Conservation (phyloP, 768 basidiomycete species). For the Dioszegia hungarica region DNA sequence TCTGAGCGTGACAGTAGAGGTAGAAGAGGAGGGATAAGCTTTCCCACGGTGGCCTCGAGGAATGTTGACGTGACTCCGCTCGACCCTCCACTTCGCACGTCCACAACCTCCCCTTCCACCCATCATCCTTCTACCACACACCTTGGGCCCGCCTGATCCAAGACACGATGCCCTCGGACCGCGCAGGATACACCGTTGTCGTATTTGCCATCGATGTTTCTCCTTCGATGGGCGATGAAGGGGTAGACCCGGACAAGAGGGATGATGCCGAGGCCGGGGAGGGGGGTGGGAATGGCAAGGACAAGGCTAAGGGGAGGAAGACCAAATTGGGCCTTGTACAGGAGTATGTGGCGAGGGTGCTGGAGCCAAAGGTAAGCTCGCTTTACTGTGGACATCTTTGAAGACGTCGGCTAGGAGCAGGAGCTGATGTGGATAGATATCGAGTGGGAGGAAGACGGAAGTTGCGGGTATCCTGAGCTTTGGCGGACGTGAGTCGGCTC, state of each 20-base stretch:
- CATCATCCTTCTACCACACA: background rate
- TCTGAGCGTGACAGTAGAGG: background rate
- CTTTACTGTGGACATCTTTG: background rate
- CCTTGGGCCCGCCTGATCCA: background rate
- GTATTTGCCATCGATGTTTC: slow-evolving; percentile 82
- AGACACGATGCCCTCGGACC: slow-evolving; percentile 25
- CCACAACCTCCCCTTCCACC: background rate
- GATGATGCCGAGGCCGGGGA: slow-evolving; percentile 53
- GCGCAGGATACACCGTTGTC: slow-evolving; percentile 45
- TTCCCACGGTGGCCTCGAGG: background rate
- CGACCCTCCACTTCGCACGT: slow-evolving; percentile 1
- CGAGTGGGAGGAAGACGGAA: slow-evolving; percentile 85
- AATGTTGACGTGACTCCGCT: slow-evolving; percentile 1
- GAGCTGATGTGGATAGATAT: slow-evolving; percentile 60
- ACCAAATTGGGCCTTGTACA: slow-evolving; percentile 76
- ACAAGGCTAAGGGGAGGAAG: too few relatives aligned
- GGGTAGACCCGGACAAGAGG: slow-evolving; percentile 56
- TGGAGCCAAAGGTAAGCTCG: slow-evolving; percentile 74
- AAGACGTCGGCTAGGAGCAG: background rate
- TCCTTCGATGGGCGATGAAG: slow-evolving; percentile 69
- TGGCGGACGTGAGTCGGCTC: slow-evolving; percentile 61
- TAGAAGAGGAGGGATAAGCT: background rate
- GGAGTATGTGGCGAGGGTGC: slow-evolving; percentile 81
- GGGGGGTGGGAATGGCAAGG: slow-evolving; percentile 57
- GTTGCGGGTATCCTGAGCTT: slow-evolving; percentile 84